phyloP scores from a whole-genome alignment of 306 rosid genomes.

The Cucumis hystrix region DNA sequence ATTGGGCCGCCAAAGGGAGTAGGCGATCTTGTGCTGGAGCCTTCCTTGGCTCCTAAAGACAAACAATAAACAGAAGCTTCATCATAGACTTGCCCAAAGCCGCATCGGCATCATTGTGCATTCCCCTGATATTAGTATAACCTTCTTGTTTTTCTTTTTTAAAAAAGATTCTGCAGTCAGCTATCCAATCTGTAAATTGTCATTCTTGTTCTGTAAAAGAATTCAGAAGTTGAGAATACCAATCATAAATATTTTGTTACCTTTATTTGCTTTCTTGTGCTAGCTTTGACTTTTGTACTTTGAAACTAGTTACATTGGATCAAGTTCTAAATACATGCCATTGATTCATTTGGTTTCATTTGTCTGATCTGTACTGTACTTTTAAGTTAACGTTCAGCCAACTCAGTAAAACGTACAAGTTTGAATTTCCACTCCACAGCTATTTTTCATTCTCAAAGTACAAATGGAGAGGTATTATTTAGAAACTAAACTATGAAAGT shows the following conservation, averaged over 20 bases:
- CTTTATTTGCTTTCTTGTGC: neutral
- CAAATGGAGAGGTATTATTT: neutral
- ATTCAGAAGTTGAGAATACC: constrained; percentile 1
- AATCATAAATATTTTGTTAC: neutral
- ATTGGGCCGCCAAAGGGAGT: constrained; percentile 78
- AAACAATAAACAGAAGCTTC: constrained; percentile 36
- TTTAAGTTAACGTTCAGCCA: neutral
- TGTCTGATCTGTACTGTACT: neutral
- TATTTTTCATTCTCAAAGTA: neutral
- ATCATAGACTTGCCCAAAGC: constrained; percentile 11
- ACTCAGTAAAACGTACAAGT: neutral
- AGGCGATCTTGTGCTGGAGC: constrained; percentile 45
- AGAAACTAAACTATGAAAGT: neutral
- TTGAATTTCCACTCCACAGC: neutral
- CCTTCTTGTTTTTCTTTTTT: neutral
- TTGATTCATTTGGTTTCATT: constrained; percentile 2
- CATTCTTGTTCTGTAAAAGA: constrained; percentile 3
- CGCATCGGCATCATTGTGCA: constrained; percentile 3
- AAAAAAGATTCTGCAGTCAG: neutral
- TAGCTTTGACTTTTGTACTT: neutral
- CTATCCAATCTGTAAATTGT: constrained; percentile 3
- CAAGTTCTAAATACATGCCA: neutral
- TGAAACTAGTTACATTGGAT: neutral
- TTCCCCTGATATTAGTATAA: neutral
- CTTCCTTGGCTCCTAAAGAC: constrained; percentile 40